Evolutionary conservation across 768 basidiomycete species (phyloP), one percentile per base, ranked within the genome.

Genomic region (Tylopilus sp.): DNA sequence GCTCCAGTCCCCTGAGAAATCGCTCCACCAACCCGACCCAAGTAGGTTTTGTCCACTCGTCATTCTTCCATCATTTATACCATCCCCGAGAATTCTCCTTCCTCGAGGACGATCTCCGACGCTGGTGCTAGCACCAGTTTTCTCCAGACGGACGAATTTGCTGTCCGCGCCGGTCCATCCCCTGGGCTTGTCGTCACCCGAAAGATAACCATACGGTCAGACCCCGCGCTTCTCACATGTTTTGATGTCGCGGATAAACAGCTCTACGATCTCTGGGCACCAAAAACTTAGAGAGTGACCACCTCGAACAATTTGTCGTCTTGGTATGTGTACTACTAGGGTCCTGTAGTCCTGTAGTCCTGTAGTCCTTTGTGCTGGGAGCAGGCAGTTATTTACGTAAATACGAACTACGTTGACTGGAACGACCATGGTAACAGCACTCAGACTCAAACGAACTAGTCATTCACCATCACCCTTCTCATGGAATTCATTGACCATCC

Each of bases 201-300:
- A 64, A 75, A 69, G 58, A 63, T 77, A 30, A 57, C 71, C 20
- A 76, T 89, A 59, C 82, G 85, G 38, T 71, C 81, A 21, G 88
- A 91, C 65, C 79, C 84, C 5, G 70, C 84, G 7, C 71, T 89
- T 38, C 63, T 82, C 49, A 87, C 86, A 30, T 86, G 80, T 56
- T 92, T 92, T 59, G 88, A 91, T 66, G 77, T 81, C 13, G 73
- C 77, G 21, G 90, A 92, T 69, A 82, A 76, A 69, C 85, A 89
- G 57, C 73, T 92, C 20, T 90, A 91, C 59, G 80, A 83, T 40
- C 73, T 91, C 10, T 91, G 90, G 89, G 85, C 75, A 25, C 83
- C 86, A 4, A 67, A 47, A 28, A 33, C 44, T 36, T 67, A 66
- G 38, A 18, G 26, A 22, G 33, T 31, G 12, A 10, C 30, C 10